Conservation (phyloP, 345 rosid species). For the Salix koriyanagi region DNA sequence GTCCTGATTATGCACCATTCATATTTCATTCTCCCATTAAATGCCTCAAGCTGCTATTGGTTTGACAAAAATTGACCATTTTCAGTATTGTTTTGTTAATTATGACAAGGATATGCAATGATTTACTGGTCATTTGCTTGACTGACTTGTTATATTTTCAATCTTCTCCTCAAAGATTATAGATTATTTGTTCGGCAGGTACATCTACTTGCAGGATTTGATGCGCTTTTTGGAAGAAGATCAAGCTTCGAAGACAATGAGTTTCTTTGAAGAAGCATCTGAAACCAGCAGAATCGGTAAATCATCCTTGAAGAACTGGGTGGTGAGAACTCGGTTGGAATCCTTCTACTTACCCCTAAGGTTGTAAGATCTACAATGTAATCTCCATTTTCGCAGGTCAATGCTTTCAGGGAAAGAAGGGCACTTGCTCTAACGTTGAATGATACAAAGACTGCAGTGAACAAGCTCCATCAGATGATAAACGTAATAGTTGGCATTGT, state of each 20-base stretch:
- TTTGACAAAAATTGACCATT: too few relatives aligned
- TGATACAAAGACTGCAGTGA: conserved; percentile 90
- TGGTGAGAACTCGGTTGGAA: conserved; percentile 43
- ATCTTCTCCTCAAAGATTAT: background rate
- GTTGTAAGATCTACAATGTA: background rate
- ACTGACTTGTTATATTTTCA: background rate
- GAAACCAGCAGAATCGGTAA: conserved; percentile 59
- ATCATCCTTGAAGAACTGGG: conserved; percentile 76
- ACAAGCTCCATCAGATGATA: conserved; percentile 73
- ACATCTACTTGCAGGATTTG: conserved; percentile 59
- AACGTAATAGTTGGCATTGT: conserved; percentile 44
- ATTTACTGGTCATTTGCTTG: too few relatives aligned
- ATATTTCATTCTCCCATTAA: too few relatives aligned
- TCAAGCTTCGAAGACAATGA: conserved; percentile 62
- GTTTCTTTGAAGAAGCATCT: conserved; percentile 67
- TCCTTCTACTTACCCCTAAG: background rate
- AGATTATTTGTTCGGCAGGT: conserved; percentile 34
- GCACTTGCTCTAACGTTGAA: conserved; percentile 92
- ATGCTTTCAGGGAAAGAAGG: conserved; percentile 82
- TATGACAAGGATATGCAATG: too few relatives aligned
- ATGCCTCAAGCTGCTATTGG: too few relatives aligned
- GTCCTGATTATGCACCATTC: too few relatives aligned
- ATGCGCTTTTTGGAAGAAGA: conserved; percentile 67
- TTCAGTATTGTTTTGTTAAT: too few relatives aligned
- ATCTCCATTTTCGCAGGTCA: conserved; percentile 41